A percentile compares a stretch with the other conserved stretches of the same genome.
Evolutionary conservation across 2,329 filamentous ascomycete species (phyloP).

Genomic region (Huntiella savannae): DNA sequence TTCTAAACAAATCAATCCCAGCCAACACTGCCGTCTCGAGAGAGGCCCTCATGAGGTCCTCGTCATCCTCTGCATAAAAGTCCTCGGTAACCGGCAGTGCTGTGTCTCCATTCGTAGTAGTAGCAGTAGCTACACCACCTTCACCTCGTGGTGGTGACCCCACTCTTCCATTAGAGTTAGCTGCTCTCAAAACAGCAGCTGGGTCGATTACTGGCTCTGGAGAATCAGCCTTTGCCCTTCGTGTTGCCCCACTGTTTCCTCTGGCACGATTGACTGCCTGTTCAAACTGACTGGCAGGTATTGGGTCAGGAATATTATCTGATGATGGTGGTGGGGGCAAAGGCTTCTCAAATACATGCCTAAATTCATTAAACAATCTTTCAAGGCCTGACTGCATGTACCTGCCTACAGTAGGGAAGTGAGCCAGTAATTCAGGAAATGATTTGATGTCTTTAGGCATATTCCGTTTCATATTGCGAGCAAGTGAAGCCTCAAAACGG

Average conservation of each 20-base stretch:
- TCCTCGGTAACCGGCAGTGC: slow-evolving; percentile 36
- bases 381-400: slow-evolving; percentile 93
- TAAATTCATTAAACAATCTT: slow-evolving; percentile 76
- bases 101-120: slow-evolving; percentile 13
- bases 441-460: slow-evolving; percentile 80
- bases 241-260: slow-evolving; percentile 20
- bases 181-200: not conserved
- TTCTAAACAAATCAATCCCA: slow-evolving; percentile 88
- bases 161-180: slow-evolving; percentile 12
- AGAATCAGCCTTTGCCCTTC: not conserved
- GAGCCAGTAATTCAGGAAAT: slow-evolving; percentile 74
- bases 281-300: slow-evolving; percentile 37
- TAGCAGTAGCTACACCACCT: not conserved
- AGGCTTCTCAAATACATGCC: slow-evolving; percentile 65
- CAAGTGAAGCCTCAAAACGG: slow-evolving; percentile 11
- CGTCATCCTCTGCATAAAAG: slow-evolving; percentile 71
- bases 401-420: slow-evolving; percentile 86
- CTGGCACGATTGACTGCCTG: slow-evolving; percentile 35
- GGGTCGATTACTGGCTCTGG: too few species aligned
- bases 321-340: slow-evolving; percentile 36
- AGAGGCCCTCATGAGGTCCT: slow-evolving; percentile 72
- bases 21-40: slow-evolving; percentile 82
- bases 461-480: slow-evolving; percentile 23
- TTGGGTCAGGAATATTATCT: slow-evolving; percentile 29
- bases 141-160: not conserved